Conservation (phyloP, 2,329 filamentous ascomycete genomes). For the Apiospora sp. region DNA sequence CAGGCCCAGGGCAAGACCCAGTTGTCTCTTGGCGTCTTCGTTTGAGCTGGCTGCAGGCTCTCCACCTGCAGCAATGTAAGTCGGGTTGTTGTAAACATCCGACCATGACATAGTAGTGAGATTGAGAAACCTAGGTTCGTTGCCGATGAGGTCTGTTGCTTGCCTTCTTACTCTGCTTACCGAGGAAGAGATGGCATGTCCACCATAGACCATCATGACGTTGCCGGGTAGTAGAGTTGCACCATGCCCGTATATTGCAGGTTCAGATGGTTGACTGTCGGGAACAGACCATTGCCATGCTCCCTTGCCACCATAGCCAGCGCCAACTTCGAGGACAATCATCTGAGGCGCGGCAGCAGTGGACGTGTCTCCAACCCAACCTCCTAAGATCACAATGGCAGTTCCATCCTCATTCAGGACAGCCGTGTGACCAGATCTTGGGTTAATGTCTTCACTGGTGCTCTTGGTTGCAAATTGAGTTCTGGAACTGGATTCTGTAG, state of each 20-base stretch:
- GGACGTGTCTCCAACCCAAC: constrained; percentile 86
- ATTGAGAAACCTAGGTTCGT: constrained; percentile 59
- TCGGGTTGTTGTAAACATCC: constrained; percentile 57
- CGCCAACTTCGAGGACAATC: constrained; percentile 76
- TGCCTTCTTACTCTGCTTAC: constrained; percentile 45
- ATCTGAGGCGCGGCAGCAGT: constrained; percentile 84
- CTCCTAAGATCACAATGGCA: constrained; percentile 81
- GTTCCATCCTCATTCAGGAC: constrained; percentile 81
- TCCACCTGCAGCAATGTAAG: constrained; percentile 29
- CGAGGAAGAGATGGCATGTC: constrained; percentile 57
- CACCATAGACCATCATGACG: constrained; percentile 73
- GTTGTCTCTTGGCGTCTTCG: constrained; percentile 46
- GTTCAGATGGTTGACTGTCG: constrained; percentile 51
- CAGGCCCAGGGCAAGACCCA: constrained; percentile 71
- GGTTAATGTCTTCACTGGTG: constrained; percentile 65
- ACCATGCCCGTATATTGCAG: constrained; percentile 69
- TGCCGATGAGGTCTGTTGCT: constrained; percentile 32
- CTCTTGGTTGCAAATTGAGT: constrained; percentile 65
- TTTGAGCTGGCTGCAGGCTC: constrained; percentile 31
- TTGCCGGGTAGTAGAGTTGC: constrained; percentile 70
- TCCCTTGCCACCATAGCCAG: constrained; percentile 74
- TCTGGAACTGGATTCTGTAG: constrained; percentile 51
- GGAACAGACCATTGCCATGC: constrained; percentile 78
- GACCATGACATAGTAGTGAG: constrained; percentile 64
- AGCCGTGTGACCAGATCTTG: constrained; percentile 88